A percentile compares a stretch with the other conserved stretches of the same genome.
These are phyloP conservation scores for Aspergillus neotritici DNA, from an alignment of 2,329 filamentous ascomycete species.

Conservation along the genomic window DNA sequence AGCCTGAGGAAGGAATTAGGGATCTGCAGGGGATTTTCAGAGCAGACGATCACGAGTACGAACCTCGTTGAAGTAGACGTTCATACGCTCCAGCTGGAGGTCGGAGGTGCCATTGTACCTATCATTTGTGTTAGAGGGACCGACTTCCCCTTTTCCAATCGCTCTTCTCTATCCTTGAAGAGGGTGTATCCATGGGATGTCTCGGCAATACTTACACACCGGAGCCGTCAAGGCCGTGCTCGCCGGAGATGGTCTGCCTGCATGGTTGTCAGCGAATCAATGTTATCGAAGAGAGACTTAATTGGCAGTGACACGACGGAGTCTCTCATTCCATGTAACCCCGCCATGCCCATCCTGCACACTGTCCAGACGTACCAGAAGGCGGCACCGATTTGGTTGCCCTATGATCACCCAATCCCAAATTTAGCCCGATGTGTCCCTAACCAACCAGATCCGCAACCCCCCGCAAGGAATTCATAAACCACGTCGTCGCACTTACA, in stretches of 20 bases:
- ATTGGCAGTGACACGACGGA: not conserved
- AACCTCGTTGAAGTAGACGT: constrained; percentile 97
- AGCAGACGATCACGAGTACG: constrained; percentile 15
- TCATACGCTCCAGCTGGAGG: constrained; percentile 99
- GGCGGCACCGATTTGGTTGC: constrained; percentile 99
- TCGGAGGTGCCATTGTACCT: constrained; percentile 98
- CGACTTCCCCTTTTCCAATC: constrained; percentile 7
- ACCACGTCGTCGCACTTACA: constrained; percentile 54
- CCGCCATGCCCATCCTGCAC: not conserved
- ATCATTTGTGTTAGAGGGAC: constrained; percentile 23
- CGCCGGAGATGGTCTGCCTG: constrained; percentile 76
- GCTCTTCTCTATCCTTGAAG: not conserved
- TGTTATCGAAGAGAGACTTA: not conserved
- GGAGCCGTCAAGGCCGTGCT: constrained; percentile 95
- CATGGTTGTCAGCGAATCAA: constrained; percentile 35
- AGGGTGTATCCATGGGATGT: not conserved
- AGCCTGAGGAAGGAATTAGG: constrained; percentile 13
- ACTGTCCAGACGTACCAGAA: constrained; percentile 67
- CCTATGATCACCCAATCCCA: constrained; percentile 51
- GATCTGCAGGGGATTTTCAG: not conserved
- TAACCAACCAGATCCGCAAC: constrained; percentile 6
- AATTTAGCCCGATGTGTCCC: constrained; percentile 19
- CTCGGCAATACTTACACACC: constrained; percentile 66
- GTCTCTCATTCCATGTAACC: not conserved
- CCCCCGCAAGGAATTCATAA: constrained; percentile 2